Conservation (phyloP, 1,284 basidiomycete species). For the Sutorius eximius region DNA sequence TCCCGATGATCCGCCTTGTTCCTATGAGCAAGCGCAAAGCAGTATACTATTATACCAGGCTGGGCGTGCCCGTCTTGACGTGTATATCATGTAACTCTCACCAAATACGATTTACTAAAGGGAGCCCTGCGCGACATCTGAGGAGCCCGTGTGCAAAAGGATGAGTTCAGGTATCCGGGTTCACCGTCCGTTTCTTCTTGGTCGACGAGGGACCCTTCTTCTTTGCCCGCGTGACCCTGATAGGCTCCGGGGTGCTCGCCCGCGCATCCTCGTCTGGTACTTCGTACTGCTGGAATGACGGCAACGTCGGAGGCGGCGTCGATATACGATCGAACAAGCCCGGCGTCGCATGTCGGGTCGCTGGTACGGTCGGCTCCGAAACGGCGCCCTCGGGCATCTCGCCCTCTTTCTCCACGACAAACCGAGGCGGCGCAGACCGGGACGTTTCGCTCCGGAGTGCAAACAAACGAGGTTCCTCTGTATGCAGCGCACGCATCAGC, state of each 20-base stretch:
- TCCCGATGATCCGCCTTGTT: conserved; percentile 12
- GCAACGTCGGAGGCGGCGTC: conserved; percentile 38
- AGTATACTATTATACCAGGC: conserved; percentile 19
- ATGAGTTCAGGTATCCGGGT: conserved; percentile 21
- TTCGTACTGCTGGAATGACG: conserved; percentile 64
- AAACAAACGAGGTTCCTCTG: conserved; percentile 39
- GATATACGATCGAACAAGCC: conserved; percentile 37
- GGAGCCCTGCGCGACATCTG: background rate
- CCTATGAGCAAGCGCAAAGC: conserved; percentile 15
- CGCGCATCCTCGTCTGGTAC: conserved; percentile 49
- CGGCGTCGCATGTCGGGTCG: conserved; percentile 20
- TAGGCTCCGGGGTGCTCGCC: conserved; percentile 64
- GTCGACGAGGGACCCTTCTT: conserved; percentile 63
- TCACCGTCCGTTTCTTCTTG: conserved; percentile 61
- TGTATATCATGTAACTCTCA: conserved; percentile 25
- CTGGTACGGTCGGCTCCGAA: conserved; percentile 26
- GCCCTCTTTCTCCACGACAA: conserved; percentile 74
- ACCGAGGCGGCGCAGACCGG: conserved; percentile 38
- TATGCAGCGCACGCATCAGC: conserved; percentile 11
- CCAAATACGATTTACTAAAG: conserved; percentile 3
- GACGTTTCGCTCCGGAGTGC: conserved; percentile 39
- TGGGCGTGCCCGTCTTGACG: conserved; percentile 13
- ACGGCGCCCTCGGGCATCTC: conserved; percentile 78
- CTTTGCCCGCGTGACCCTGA: conserved; percentile 69
- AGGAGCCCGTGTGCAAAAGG: background rate